Conservation (phyloP, 2,329 filamentous ascomycete species). For the Purpureocillium lavendulum region DNA sequence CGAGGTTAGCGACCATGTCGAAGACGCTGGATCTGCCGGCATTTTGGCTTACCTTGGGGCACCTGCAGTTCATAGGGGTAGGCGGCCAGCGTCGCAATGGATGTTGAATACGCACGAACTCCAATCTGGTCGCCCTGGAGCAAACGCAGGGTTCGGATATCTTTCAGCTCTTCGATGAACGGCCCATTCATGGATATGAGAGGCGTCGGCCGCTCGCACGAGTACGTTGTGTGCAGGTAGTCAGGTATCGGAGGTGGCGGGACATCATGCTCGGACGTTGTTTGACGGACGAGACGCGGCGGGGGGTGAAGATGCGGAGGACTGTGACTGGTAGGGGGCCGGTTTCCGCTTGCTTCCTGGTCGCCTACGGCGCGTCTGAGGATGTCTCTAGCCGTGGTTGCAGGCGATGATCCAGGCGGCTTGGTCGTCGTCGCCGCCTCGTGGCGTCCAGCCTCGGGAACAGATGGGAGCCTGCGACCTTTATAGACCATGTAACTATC, state of each 20-base stretch:
- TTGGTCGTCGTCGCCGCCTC: no score
- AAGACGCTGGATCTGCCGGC: background rate
- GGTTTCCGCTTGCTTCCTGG: constrained; percentile 5
- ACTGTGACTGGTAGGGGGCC: background rate
- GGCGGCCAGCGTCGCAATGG: constrained; percentile 74
- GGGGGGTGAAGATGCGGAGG: constrained; percentile 14
- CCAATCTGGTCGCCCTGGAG: constrained; percentile 71
- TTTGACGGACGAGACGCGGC: constrained; percentile 49
- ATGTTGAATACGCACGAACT: constrained; percentile 77
- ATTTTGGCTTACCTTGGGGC: constrained; percentile 32
- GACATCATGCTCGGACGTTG: constrained; percentile 71
- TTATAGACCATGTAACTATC: constrained; percentile 46
- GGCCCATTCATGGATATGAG: constrained; percentile 59
- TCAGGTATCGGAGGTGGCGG: constrained; percentile 58
- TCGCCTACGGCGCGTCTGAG: constrained; percentile 11
- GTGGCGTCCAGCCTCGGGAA: no score
- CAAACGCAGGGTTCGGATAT: constrained; percentile 63
- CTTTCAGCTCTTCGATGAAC: constrained; percentile 68
- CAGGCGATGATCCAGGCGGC: background rate
- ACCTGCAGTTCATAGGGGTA: constrained; percentile 53
- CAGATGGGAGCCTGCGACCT: constrained; percentile 27
- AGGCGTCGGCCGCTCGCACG: constrained; percentile 73
- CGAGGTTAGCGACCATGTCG: constrained; percentile 5
- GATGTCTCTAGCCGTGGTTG: constrained; percentile 4
- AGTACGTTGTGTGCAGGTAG: constrained; percentile 55